Conservation (phyloP, 495 filamentous ascomycete species). For the Neohortaea acidophila region DNA sequence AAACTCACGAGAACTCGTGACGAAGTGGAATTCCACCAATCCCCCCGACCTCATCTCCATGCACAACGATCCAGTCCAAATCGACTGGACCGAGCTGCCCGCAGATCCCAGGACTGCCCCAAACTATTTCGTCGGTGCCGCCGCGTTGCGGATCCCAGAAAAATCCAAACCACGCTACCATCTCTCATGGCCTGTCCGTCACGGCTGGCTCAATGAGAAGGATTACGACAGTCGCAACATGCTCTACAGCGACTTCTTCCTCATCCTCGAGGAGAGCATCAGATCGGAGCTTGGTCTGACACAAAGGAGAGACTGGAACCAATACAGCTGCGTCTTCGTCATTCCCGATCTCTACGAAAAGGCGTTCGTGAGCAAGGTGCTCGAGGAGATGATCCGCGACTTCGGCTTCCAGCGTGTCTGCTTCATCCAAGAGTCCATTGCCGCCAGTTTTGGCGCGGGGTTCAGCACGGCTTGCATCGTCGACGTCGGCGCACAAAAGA, state of each 20-base stretch:
- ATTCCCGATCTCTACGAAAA: slow-evolving; percentile 96
- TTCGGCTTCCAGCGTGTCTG: slow-evolving; percentile 76
- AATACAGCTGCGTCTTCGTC: slow-evolving; percentile 87
- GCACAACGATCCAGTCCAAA: slow-evolving; percentile 81
- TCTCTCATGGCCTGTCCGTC: slow-evolving; percentile 75
- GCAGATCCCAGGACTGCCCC: slow-evolving; percentile 40
- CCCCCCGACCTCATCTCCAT: slow-evolving; percentile 72
- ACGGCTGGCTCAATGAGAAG: slow-evolving; percentile 77
- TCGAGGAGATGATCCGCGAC: slow-evolving; percentile 74
- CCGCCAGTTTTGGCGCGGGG: slow-evolving; percentile 89
- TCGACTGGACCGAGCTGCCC: slow-evolving; percentile 89
- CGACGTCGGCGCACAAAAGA: slow-evolving; percentile 94
- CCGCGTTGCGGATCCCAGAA: slow-evolving; percentile 75
- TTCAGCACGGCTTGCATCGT: slow-evolving; percentile 87
- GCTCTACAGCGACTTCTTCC: slow-evolving; percentile 70
- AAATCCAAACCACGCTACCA: slow-evolving; percentile 79
- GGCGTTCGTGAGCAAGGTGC: slow-evolving; percentile 63
- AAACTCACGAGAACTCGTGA: slow-evolving; percentile 85
- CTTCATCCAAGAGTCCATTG: slow-evolving; percentile 90
- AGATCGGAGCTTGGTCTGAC: slow-evolving; percentile 64
- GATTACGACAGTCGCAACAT: slow-evolving; percentile 66
- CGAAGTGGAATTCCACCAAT: slow-evolving; percentile 76
- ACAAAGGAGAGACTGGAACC: slow-evolving; percentile 62
- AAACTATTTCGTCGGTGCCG: slow-evolving; percentile 63
- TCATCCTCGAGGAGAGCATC: slow-evolving; percentile 73